These are phyloP conservation scores for Quercus cerris DNA, from an alignment of 306 rosid species.

Conservation along the genomic window DNA sequence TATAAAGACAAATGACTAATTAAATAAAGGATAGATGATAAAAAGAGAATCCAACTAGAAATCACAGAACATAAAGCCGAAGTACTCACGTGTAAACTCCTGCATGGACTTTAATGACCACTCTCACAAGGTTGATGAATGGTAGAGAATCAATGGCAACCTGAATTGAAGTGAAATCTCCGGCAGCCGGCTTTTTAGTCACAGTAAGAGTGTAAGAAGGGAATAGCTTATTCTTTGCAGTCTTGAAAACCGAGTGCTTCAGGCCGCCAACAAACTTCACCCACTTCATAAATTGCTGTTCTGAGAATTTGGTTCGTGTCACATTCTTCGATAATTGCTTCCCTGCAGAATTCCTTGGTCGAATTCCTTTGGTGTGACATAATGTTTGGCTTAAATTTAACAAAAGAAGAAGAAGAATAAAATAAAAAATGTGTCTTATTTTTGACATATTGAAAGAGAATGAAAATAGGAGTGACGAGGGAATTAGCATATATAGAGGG, in stretches of 20 bases:
- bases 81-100: conserved; percentile 89
- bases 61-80: not conserved
- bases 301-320: conserved; percentile 50
- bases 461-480: not conserved
- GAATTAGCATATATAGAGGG: not conserved
- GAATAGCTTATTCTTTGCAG: conserved; percentile 75
- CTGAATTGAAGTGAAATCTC: conserved; percentile 77
- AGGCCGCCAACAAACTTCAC: conserved; percentile 74
- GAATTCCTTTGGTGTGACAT: conserved; percentile 58
- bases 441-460: conserved; percentile 53
- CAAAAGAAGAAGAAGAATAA: conserved; percentile 40
- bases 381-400: conserved; percentile 33
- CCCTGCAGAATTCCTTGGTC: conserved; percentile 32
- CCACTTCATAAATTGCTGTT: conserved; percentile 87
- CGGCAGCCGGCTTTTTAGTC: conserved; percentile 45
- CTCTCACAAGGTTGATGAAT: conserved; percentile 76
- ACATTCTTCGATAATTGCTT: conserved; percentile 30
- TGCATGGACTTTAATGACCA: conserved; percentile 85
- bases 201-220: conserved; percentile 81
- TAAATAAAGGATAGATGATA: conserved; percentile 4
- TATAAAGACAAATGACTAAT: not conserved
- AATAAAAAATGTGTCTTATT: conserved; percentile 21
- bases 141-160: conserved; percentile 90
- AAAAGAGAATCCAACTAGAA: conserved; percentile 1
- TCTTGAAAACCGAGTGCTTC: conserved; percentile 63